Base-by-base conservation (phyloP, 352 stramenopile genomes). In the Thraustotheca clavata region DNA sequence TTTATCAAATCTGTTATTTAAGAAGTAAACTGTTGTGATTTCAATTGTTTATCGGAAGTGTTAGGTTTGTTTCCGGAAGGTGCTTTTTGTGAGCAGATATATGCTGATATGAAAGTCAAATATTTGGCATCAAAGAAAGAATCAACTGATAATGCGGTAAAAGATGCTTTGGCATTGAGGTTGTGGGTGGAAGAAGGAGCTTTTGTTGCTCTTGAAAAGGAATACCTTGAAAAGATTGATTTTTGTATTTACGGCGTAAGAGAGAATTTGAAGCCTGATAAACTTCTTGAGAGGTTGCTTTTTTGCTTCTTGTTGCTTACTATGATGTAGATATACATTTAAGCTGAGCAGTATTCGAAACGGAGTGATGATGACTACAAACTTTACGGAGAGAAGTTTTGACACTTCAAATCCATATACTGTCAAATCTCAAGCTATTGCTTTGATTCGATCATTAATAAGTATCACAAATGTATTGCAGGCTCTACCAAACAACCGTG, bases 1-100 rank as follows among this genome's bases (percentile, higher is more conserved):
- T 79, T 4, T 79, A 71, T 2, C 71, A 79, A 39, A 77, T 79
- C 27, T 79, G 73, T 69, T 77, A 79, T 40, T 46, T 79, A 60
- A 40, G 73, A 49, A 76, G 73, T 79, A 65, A 16, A 46, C 3
- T 40, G 18, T 16, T 29, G 12, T 20, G 41, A 39, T 24, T 9
- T 31, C 7, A 22, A 57, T 59, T 7, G 9, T 35, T 52, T 18
- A 52, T 39, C 24, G 1, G 8, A 41, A 2, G 22, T 20, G 9
- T 12, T 34, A 77, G 72, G 74, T 70, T 29, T 77, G 31, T 77
- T 77, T 49, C 70, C 72, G 2, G 67, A 73, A 26, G 61, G 69
- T 27, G 26, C 74, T 34, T 77, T 77, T 59, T 69, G 67, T 49
- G 69, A 77, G 41, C 60, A 70, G 12, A 70, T 75, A 0, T 79